Percentiles rank a stretch among this genome's conserved stretches.
phyloP scores from a whole-genome alignment of 805 yeast species.

The Nakazawaea laoshanensis region DNA sequence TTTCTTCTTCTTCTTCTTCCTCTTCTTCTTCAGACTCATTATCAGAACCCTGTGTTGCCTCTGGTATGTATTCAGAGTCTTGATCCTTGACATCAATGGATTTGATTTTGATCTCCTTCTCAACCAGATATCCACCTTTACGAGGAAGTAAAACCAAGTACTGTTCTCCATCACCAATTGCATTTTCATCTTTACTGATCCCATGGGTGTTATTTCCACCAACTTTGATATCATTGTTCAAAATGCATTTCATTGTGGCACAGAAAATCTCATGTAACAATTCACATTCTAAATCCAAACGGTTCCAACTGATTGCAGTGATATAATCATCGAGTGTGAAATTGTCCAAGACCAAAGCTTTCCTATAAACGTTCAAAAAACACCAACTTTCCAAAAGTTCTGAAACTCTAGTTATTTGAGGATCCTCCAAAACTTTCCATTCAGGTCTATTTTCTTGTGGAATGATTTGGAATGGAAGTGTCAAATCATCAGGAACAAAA shows the following conservation, averaged over 20 bases:
- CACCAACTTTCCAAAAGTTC: slow-evolving; percentile 66
- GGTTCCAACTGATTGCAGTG: slow-evolving; percentile 44
- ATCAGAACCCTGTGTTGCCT: slow-evolving; percentile 18
- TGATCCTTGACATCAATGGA: slow-evolving; percentile 14
- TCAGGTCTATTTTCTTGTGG: slow-evolving; percentile 16
- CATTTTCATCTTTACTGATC: slow-evolving; percentile 14
- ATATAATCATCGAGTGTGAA: slow-evolving; percentile 76
- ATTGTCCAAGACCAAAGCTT: slow-evolving; percentile 56
- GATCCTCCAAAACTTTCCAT: slow-evolving; percentile 15
- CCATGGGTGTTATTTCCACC: slow-evolving; percentile 14
- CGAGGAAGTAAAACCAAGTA: slow-evolving; percentile 8
- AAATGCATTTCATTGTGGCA: slow-evolving; percentile 47
- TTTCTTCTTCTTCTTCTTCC: slow-evolving; percentile 21
- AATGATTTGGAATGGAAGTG: slow-evolving; percentile 18
- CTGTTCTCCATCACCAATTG: slow-evolving; percentile 11
- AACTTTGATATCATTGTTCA: slow-evolving; percentile 33
- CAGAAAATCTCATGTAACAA: slow-evolving; percentile 64
- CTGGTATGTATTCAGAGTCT: slow-evolving; percentile 16
- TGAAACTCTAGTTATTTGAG: slow-evolving; percentile 17
- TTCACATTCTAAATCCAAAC: slow-evolving; percentile 35
- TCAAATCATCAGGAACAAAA: slow-evolving; percentile 20
- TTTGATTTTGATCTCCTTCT: slow-evolving; percentile 13
- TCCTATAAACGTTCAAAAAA: slow-evolving; percentile 63
- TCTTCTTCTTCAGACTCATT: slow-evolving; percentile 15
- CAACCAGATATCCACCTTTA: slow-evolving; percentile 15